Base-by-base conservation (phyloP, 768 basidiomycete species). In the Coprinopsis cinerea region DNA sequence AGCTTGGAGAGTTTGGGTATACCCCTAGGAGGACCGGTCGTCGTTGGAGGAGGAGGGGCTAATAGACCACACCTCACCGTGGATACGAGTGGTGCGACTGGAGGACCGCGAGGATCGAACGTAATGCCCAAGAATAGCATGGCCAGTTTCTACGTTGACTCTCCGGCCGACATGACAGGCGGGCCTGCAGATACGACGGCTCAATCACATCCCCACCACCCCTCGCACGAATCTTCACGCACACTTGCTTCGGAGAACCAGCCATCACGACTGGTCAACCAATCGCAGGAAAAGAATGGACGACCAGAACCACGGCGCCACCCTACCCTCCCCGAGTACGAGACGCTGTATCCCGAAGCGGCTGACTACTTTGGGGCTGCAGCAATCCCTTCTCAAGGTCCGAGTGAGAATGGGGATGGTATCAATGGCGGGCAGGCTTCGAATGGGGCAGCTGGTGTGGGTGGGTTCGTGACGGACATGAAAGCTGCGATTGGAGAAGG, bases 71-170 rank as follows among this genome's bases (percentile, higher is more conserved):
- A 39, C 11, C 11, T 6, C 11, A 18, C 6, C 18, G 36, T 9
- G 17, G 17, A 18, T 39, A 17, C 11, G 36, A 25, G 18, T 22
- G 22, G 11, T 9, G 13, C 10, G 11, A 20, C 9, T 10, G 18
- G 37, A 18, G 37, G 7, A 40, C 18, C 9, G 37, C 18, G 13
- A 40, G 37, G 18, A 40, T 7, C 7, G 30, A 32, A 32, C 6
- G 6, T 17, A 11, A 10, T 25, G 6, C 18, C 41, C 7, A 20
- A 17, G 41, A 23, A 25, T 24, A 43, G 41, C 18, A 43, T 43
- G 41, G 41, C 41, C 18, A 43, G 41, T 26, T 43, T 43, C 18
- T 43, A 43, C 18, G 41, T 24, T 43, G 41, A 43, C 10, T 6
- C 7, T 9, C 41, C 18, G 41, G 6, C 13, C 4, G 9, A 43